phyloP scores from a whole-genome alignment of 768 basidiomycete genomes.

The Suillus decipiens region DNA sequence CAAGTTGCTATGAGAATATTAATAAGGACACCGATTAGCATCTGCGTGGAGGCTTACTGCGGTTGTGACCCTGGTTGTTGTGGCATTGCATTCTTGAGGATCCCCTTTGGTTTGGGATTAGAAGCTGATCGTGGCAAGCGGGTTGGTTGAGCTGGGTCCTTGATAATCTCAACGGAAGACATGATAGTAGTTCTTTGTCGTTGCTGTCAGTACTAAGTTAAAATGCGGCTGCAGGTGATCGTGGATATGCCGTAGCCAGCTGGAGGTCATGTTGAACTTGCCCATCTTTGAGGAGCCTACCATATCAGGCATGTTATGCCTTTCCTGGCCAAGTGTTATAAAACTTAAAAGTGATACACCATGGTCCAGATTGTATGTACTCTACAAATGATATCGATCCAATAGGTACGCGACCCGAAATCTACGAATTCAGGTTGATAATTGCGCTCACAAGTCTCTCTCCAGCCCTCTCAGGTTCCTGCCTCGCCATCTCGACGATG shows the following conservation, averaged over 20 bases:
- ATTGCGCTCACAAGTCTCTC: constrained; percentile 67
- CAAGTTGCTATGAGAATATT: constrained; percentile 49
- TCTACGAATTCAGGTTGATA: constrained; percentile 46
- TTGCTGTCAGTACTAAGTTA: background rate
- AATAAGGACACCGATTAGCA: background rate
- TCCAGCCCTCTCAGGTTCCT: constrained; percentile 85
- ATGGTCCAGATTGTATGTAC: constrained; percentile 9
- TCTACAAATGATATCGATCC: constrained; percentile 11
- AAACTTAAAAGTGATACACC: background rate
- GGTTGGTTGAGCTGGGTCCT: constrained; percentile 46
- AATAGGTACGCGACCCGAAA: background rate
- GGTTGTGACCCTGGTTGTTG: constrained; percentile 39
- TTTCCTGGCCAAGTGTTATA: constrained; percentile 14
- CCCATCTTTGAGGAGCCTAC: constrained; percentile 15
- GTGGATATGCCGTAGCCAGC: background rate
- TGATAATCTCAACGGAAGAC: constrained; percentile 32
- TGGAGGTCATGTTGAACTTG: constrained; percentile 7
- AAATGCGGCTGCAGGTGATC: background rate
- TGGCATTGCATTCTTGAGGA: constrained; percentile 79
- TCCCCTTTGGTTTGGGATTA: constrained; percentile 80
- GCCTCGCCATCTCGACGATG: constrained; percentile 94
- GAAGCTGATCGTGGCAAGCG: constrained; percentile 64
- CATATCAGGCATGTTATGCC: constrained; percentile 19
- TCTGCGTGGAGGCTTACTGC: constrained; percentile 49
- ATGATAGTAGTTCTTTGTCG: constrained; percentile 17